Evolutionary conservation across 768 basidiomycete genomes (phyloP).

Genomic region (Antrodiella citrinella): DNA sequence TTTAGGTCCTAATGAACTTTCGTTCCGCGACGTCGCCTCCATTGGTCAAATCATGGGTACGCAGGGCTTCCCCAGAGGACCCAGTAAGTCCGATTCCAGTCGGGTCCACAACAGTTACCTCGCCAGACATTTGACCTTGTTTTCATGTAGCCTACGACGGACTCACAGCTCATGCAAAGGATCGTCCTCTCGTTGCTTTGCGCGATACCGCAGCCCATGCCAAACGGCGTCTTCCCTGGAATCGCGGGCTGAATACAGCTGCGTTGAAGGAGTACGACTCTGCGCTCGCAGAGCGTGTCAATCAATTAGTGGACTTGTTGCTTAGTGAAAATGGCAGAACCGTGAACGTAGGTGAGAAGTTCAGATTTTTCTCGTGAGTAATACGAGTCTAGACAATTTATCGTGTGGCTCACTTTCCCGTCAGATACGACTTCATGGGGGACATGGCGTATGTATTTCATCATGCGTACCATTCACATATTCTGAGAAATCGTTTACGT

Average conservation of each 20-base stretch:
- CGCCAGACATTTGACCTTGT: neutral
- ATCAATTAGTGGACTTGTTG: slow-evolving; percentile 12
- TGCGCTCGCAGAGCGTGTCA: slow-evolving; percentile 14
- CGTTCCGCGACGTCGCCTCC: slow-evolving; percentile 36
- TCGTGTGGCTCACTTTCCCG: no score
- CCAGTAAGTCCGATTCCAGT: slow-evolving; percentile 29
- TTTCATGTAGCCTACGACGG: neutral
- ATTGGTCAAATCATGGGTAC: slow-evolving; percentile 41
- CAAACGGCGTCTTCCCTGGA: slow-evolving; percentile 22
- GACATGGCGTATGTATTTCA: slow-evolving; percentile 11
- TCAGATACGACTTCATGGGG: slow-evolving; percentile 13
- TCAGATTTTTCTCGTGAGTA: neutral
- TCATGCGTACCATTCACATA: no score
- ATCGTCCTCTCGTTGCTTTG: slow-evolving; percentile 3
- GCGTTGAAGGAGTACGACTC: slow-evolving; percentile 21
- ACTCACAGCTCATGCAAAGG: slow-evolving; percentile 1
- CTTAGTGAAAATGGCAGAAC: neutral
- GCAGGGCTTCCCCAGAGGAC: slow-evolving; percentile 48
- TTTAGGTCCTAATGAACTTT: slow-evolving; percentile 53
- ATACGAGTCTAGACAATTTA: no score
- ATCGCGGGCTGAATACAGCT: slow-evolving; percentile 19
- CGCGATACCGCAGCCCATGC: slow-evolving; percentile 19
- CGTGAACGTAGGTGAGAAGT: neutral
- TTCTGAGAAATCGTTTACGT: no score
- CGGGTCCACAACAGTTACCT: neutral